Base-by-base conservation (phyloP, 2,329 filamentous ascomycete genomes). In the Epichloe bromicola region DNA sequence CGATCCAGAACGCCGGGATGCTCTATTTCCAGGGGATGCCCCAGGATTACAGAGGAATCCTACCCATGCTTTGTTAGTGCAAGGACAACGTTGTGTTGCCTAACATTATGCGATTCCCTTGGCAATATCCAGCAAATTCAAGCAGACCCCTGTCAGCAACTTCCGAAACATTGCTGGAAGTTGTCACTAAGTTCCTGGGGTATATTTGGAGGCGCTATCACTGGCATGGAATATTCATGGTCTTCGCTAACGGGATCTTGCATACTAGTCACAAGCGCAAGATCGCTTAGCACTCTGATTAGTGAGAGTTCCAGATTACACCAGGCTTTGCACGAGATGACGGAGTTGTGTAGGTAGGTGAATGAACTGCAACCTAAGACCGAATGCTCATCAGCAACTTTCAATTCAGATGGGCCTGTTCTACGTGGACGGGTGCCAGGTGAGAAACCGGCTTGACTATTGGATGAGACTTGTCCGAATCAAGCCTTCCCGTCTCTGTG, bases 191-290 rank as follows among this genome's bases (percentile, higher is more conserved):
- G 20, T 39, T 38, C 36, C 12, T 6, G 17, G 14, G n/a, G 4
- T 15, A 15, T 23, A 17, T 19, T 38, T 37, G 14, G 19, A 19
- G 8, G 23, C 19, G 19, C 36, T 50, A 33, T 34, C 34, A 45
- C 17, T 33, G 34, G 45, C 20, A 30, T 23, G 37, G 48, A 26
- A 19, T 15, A 15, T 26, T 37, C 38, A 12, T 26, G 17, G 5
- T 39, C 11, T 36, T 50, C 41, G 36, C 36, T 38, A 19, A 45
- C 48, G 48, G 48, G 36, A 40, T 20, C 42, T 26, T 50, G 48
- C 48, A 50, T 36, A 26, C 10, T 26, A 5, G 15, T 46, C 15
- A 19, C 38, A 15, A 49, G 46, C 38, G n/a, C 38, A 33, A 17
- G 38, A 26, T 49, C 47, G 47, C 47, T 49, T 49, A 49, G n/a